A percentile compares a stretch with the other conserved stretches of the same genome.
Conservation (phyloP, 2,329 filamentous ascomycete genomes). For the Botrytis deweyae region DNA sequence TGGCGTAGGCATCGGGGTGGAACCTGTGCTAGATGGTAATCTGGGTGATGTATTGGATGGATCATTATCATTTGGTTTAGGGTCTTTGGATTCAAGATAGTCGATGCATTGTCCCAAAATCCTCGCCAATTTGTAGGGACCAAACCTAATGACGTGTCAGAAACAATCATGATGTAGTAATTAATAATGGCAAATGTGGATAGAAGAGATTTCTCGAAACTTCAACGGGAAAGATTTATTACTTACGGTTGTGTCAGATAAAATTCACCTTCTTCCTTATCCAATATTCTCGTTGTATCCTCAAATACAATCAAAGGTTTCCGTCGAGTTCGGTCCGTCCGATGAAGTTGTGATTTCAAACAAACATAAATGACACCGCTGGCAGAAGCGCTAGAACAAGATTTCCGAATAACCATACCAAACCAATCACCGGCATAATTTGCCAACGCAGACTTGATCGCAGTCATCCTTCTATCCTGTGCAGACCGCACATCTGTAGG, state of each 20-base stretch:
- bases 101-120: constrained; percentile 26
- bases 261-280: constrained; percentile 22
- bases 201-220: neutral
- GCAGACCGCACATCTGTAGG: constrained; percentile 24
- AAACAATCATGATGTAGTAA: neutral
- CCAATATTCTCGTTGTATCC: constrained; percentile 17
- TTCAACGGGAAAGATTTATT: neutral
- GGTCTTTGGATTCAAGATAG: constrained; percentile 7
- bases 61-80: neutral
- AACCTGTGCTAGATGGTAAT: neutral
- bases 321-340: neutral
- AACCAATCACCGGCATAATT: constrained; percentile 30
- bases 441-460: constrained; percentile 25
- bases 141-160: constrained; percentile 24
- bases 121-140: constrained; percentile 30
- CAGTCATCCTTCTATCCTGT: constrained; percentile 23
- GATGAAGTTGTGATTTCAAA: constrained; percentile 25
- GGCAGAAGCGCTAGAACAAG: constrained; percentile 14
- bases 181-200: neutral
- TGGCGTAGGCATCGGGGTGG: neutral
- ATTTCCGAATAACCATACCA: constrained; percentile 26
- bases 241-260: constrained; percentile 30
- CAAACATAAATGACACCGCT: constrained; percentile 25
- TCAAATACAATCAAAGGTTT: constrained; percentile 31
- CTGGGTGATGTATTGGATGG: neutral